Evolutionary conservation across 2,329 filamentous ascomycete species (phyloP), one percentile per base, ranked within the genome.

Genomic region (Cordyceps fumosorosea): DNA sequence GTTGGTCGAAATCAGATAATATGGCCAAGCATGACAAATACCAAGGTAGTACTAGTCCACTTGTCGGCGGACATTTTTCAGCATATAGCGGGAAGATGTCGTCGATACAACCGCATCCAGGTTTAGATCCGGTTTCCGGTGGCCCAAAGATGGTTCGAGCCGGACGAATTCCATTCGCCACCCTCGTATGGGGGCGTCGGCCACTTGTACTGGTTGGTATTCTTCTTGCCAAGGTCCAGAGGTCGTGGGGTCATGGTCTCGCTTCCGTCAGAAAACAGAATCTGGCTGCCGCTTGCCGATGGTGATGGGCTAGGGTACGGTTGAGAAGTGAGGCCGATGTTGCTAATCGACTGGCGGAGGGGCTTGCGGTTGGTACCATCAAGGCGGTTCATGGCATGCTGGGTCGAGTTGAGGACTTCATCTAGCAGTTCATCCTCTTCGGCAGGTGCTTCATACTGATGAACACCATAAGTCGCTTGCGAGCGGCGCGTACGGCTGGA

Each of bases 401-500:
- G 88, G 0, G 92, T 90, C 6, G 90, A 91, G 55, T 87, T 84
- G 48, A 97, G 80, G 22, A 87, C 92, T 75, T 99, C 95, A 67
- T 97, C 93, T 11, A 98, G 81, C 11, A 99, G 82, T 76, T 99
- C 95, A 64, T 99, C 95, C 71, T 98, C 93, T 75, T 99, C 95
- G 69, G 96, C 93, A 1, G 95, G 91, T 0, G 93, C 93, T 71
- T 99, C 95, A 72, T 98, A 97, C 65, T 91, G 88, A 69, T 90
- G 89, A 55, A 89, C 86, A 5, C 89, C 89, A 65, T 91, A 88
- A 5, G 72, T 71, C 16, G 90, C 87, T 72, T 96, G 84, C 14
- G 90, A 89, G 64, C 91, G 84, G 63, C 93, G 83, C 16, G 92
- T 95, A 65, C 93, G 84, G 73, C 88, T 91, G 0, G 90, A 92